These are phyloP conservation scores for Aegilops speltoides DNA, from an alignment of 176 grass and related monocot species.

Conservation along the genomic window DNA sequence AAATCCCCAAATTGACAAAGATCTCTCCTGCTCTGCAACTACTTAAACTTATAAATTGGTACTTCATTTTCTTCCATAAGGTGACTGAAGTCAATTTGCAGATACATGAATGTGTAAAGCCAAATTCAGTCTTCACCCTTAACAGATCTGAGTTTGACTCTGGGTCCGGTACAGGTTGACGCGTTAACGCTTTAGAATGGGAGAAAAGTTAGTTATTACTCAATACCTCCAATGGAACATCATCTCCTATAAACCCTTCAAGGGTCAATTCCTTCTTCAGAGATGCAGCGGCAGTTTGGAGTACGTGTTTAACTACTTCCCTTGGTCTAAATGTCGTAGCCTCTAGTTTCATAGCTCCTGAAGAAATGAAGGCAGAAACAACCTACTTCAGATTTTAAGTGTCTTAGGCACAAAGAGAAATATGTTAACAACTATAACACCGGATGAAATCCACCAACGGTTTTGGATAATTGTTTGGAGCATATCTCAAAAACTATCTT, in stretches of 20 bases:
- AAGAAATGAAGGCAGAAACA: slow-evolving; percentile 22
- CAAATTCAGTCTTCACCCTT: too few relatives aligned
- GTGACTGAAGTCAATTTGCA: neutral
- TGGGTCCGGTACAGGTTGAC: too few relatives aligned
- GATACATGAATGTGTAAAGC: slow-evolving; percentile 11
- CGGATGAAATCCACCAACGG: slow-evolving; percentile 5
- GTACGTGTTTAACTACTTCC: slow-evolving; percentile 96
- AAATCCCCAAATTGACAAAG: slow-evolving; percentile 8
- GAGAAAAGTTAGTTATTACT: slow-evolving; percentile 15
- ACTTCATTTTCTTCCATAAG: neutral
- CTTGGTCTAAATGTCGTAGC: slow-evolving; percentile 87
- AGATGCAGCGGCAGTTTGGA: slow-evolving; percentile 96
- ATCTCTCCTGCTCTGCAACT: neutral
- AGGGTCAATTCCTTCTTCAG: slow-evolving; percentile 90
- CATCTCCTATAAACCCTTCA: slow-evolving; percentile 75
- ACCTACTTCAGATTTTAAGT: slow-evolving; percentile 33
- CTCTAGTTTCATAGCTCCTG: slow-evolving; percentile 97
- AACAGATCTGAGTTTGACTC: too few relatives aligned
- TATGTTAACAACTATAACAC: slow-evolving; percentile 21
- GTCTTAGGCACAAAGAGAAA: slow-evolving; percentile 5
- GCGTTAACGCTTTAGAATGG: neutral
- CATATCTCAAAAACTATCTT: neutral
- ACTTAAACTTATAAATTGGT: neutral
- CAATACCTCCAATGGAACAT: slow-evolving; percentile 81
- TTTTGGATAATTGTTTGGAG: slow-evolving; percentile 25